Evolutionary conservation across 2,329 filamentous ascomycete genomes (phyloP).

Genomic region (Microsporum audouinii): DNA sequence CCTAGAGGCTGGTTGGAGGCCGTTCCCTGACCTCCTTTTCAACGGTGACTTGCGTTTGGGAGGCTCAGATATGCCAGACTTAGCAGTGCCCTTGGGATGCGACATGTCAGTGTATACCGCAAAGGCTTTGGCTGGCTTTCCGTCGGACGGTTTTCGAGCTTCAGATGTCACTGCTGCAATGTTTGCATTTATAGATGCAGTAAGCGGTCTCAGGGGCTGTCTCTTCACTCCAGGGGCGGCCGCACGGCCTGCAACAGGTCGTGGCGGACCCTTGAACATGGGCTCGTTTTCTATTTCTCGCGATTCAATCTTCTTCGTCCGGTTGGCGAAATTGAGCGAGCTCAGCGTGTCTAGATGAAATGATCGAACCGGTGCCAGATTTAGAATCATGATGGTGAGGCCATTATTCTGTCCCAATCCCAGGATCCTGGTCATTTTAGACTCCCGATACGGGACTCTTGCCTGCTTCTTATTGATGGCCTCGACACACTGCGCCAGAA

Average conservation of each 20-base stretch:
- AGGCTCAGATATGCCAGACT: constrained; percentile 22
- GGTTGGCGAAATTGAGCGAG: constrained; percentile 86
- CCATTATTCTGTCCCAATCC: constrained; percentile 90
- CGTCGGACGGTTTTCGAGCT: constrained; percentile 42
- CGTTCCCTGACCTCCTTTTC: constrained; percentile 28
- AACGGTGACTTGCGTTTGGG: constrained; percentile 36
- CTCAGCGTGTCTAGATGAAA: constrained; percentile 91
- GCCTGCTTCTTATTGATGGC: constrained; percentile 67
- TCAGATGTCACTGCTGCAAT: constrained; percentile 45
- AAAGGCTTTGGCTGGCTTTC: constrained; percentile 72
- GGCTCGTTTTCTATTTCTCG: constrained; percentile 93
- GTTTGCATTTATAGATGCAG: constrained; percentile 63
- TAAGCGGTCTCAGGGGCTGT: constrained; percentile 68
- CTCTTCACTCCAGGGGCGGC: constrained; percentile 41
- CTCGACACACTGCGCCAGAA: constrained; percentile 88
- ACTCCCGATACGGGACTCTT: constrained; percentile 85
- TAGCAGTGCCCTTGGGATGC: constrained; percentile 22
- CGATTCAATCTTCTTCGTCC: constrained; percentile 92
- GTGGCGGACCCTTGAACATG: constrained; percentile 65
- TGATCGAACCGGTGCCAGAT: constrained; percentile 78
- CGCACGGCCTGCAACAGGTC: constrained; percentile 36
- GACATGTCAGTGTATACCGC: constrained; percentile 69
- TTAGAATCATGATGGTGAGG: constrained; percentile 91
- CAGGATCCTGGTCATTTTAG: constrained; percentile 93
- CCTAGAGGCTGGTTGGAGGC: constrained; percentile 24